Evolutionary conservation across 257 asterid species (phyloP), one percentile per base, ranked within the genome.

Genomic region (Solanum bulbocastanum): DNA sequence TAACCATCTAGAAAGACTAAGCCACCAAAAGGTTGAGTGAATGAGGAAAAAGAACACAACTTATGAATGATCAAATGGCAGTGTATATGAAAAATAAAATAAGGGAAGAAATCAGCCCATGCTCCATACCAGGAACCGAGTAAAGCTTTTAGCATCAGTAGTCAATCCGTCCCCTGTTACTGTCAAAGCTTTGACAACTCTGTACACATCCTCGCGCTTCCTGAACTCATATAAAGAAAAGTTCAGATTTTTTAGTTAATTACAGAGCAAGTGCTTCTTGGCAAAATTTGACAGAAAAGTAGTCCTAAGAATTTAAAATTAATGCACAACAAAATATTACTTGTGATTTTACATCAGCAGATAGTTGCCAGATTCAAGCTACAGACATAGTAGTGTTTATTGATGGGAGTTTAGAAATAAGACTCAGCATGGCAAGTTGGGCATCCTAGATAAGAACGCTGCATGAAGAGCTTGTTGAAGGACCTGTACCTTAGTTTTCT

Each of bases 151-250:
- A 88, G 92, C 96, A 89, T 96, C 98, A 89, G 93, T 88, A 91
- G 89, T 93, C 93, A 86, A 89, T 91, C 92, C 89, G 73, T 93
- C 96, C 84, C 93, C 98, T 87, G 90, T 92, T 81, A 93, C 89
- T 87, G 93, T 83, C 88, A 95, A 92, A 90, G 98, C 92, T 92
- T 94, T 96, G 87, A 97, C 87, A 90, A 93, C 98, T 83, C 96
- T 98, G 90, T 97, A 97, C 86, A 96, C 95, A 90, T 96, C 99
- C 91, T 97, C 98, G 52, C 96, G 98, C 89, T 90, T 94, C 83
- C 99, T 97, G 95, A 86, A 91, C 86, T 89, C 86, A 81, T 86
- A 90, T 87, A 49, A 71, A 39, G 42, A 44, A 71, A 74, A 58
- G 30, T 62, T 87, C 86, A 72, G 87, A 88, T 46, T 2, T 73